phyloP scores from a whole-genome alignment of 2,329 filamentous ascomycete species.

The Drechslerella coelobrocha region DNA sequence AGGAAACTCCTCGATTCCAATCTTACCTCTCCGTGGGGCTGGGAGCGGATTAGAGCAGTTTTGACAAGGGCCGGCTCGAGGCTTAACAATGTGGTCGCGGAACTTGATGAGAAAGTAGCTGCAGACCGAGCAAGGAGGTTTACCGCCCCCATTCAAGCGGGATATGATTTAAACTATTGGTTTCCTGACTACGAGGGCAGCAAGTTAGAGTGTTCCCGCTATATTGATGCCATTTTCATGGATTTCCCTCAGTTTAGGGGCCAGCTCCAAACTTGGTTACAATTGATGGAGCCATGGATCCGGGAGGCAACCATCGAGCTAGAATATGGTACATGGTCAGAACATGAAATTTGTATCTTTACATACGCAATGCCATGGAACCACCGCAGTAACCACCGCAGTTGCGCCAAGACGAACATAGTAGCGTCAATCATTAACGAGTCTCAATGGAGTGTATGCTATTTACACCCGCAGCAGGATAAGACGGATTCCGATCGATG shows the following conservation, averaged over 20 bases:
- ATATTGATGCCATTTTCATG: neutral
- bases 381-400: no score
- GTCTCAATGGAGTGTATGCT: neutral
- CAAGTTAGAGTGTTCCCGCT: neutral
- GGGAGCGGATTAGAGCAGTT: neutral
- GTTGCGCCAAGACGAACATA: neutral
- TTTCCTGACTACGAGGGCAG: neutral
- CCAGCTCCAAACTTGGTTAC: neutral
- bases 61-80: neutral
- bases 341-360: neutral
- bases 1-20: neutral
- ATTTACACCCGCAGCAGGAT: neutral
- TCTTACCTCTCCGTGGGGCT: neutral
- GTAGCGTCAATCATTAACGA: neutral
- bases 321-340: neutral
- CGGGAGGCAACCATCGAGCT: no score
- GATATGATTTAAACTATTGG: neutral
- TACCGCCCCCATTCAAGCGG: no score
- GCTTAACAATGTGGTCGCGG: neutral
- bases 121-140: neutral
- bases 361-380: neutral
- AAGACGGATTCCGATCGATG: no score
- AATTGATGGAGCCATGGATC: constrained; percentile 1
- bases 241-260: neutral
- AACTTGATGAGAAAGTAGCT: neutral